Evolutionary conservation across 352 stramenopile genomes (phyloP).

Genomic region (Phytophthora chlamydospora): DNA sequence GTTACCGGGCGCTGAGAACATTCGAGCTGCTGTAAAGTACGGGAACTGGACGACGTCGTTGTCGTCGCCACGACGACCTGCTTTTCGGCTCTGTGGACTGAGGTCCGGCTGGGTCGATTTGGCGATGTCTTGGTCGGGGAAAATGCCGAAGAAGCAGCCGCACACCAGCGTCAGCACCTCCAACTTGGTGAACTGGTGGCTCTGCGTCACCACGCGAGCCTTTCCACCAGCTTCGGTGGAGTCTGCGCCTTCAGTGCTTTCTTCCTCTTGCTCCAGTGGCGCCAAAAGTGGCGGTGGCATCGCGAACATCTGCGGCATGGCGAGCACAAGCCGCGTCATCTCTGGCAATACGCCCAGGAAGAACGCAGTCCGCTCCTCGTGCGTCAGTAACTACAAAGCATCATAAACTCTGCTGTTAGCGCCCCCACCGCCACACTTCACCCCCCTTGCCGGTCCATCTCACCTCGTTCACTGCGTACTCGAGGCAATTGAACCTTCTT

Average conservation of each 20-base stretch:
- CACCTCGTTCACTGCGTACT: constrained; percentile 48
- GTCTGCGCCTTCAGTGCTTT: background rate
- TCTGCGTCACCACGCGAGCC: constrained; percentile 30
- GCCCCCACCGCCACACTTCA: too few relatives aligned
- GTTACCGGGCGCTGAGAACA: constrained; percentile 39
- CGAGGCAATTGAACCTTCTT: constrained; percentile 43
- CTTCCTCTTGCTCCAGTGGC: constrained; percentile 20
- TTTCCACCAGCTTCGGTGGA: background rate
- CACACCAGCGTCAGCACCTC: constrained; percentile 56
- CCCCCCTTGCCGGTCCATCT: too few relatives aligned
- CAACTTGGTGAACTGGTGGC: constrained; percentile 46
- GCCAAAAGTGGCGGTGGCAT: constrained; percentile 45
- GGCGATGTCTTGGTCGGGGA: constrained; percentile 51
- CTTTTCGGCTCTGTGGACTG: constrained; percentile 13
- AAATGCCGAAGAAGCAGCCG: constrained; percentile 69
- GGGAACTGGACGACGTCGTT: constrained; percentile 49
- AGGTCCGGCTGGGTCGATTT: constrained; percentile 8
- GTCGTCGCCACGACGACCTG: constrained; percentile 4
- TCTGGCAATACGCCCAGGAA: constrained; percentile 56
- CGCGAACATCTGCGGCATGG: constrained; percentile 58
- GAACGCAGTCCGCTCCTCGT: constrained; percentile 35
- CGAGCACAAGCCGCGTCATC: constrained; percentile 53
- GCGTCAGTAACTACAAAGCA: constrained; percentile 46
- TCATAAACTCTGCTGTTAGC: too few relatives aligned
- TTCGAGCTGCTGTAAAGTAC: constrained; percentile 51